Base-by-base conservation (phyloP, 2,329 filamentous ascomycete species). In the Fusarium sp. region DNA sequence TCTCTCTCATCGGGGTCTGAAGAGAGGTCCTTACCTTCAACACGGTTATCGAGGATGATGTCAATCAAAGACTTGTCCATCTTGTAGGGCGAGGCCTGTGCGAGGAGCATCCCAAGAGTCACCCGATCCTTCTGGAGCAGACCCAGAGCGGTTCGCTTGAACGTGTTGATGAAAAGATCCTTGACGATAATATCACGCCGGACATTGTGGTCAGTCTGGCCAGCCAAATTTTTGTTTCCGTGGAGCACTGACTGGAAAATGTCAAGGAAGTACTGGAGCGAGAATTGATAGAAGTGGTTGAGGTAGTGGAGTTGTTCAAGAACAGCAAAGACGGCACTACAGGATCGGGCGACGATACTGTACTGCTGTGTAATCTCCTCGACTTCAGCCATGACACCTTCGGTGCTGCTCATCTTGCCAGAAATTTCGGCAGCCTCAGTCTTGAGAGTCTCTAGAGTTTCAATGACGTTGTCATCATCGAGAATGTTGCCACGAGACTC, bases 201-300 rank as follows among this genome's bases (percentile, higher is more conserved):
- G 19, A 86, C 87, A 73, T 94, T 91, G 82, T 97, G 90, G 72
- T 96, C 92, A 37, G 88, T 91, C 81, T 92, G 90, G 66, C 86
- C 87, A 25, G 88, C 88, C 57, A 96, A 86, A 66, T 90, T 90
- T 78, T 92, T 91, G 82, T 97, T 97, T 65, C 90, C 88, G 75
- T 92, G 92, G 42, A 99, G 87, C 12, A 99, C 96, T 10, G 92
- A 90, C 80, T 97, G 93, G 88, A 99, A 99, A 76, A 99, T 99
- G 80, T 98, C 93, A 61, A 97, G 89, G 84, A 99, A 99, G 84
- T 97, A 99, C 82, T 98, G 95, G 66, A 99, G 88, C 41, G 96
- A 99, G 87, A 99, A 99, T 81, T 98, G 97, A 83, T 99, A 99
- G 84, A 98, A 98, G 86, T 98, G 96, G 82, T 99, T 98, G 81